phyloP scores from a whole-genome alignment of 768 basidiomycete genomes.

The Lactarius hengduanensis region DNA sequence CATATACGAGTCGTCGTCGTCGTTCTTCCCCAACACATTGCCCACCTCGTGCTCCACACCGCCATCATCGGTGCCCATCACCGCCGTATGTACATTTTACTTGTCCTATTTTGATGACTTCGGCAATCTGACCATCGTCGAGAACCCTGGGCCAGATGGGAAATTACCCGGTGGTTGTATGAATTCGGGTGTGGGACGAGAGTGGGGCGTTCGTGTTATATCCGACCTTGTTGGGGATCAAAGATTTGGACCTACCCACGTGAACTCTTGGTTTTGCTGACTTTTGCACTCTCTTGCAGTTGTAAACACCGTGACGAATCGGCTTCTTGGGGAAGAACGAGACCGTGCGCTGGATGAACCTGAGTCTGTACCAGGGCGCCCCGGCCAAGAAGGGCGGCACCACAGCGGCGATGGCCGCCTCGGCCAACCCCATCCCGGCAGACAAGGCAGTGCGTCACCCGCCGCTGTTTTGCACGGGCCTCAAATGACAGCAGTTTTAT shows the following conservation, averaged over 20 bases:
- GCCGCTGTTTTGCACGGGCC: slow-evolving; percentile 89
- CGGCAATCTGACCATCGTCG: slow-evolving; percentile 42
- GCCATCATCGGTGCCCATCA: no score
- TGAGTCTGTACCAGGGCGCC: slow-evolving; percentile 90
- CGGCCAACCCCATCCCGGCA: slow-evolving; percentile 90
- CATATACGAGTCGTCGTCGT: no score
- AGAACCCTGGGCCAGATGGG: slow-evolving; percentile 77
- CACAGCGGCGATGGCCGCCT: slow-evolving; percentile 93
- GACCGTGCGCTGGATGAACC: slow-evolving; percentile 80
- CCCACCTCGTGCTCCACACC: no score
- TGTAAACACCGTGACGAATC: slow-evolving; percentile 92
- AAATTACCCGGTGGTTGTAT: slow-evolving; percentile 74
- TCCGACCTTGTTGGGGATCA: slow-evolving; percentile 90
- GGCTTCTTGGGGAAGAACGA: slow-evolving; percentile 92
- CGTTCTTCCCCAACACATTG: no score
- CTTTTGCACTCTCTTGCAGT: slow-evolving; percentile 48
- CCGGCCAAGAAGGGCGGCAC: slow-evolving; percentile 83
- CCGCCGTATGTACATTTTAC: no score
- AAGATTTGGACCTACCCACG: slow-evolving; percentile 52
- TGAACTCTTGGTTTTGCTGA: slow-evolving; percentile 12
- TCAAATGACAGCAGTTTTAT: slow-evolving; percentile 91
- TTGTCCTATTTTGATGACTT: slow-evolving; percentile 48
- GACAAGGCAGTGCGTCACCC: slow-evolving; percentile 85
- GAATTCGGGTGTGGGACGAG: slow-evolving; percentile 95
- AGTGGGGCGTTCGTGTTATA: slow-evolving; percentile 93